phyloP scores from a whole-genome alignment of 768 basidiomycete genomes.

The Cyathus striatus region DNA sequence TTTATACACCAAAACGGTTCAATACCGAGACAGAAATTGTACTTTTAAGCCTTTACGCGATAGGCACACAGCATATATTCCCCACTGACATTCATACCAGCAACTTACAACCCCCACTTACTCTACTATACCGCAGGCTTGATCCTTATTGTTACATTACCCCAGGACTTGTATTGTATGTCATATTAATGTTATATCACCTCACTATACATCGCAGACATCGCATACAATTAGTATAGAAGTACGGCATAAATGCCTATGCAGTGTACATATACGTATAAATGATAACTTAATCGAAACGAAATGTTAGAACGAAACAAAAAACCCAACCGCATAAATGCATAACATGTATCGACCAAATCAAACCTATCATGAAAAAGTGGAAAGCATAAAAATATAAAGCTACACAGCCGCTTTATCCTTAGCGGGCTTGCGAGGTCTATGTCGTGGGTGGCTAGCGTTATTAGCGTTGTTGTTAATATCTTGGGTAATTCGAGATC shows the following conservation, averaged over 20 bases:
- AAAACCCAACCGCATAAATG: too few relatives aligned
- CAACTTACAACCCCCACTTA: background rate
- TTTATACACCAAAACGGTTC: background rate
- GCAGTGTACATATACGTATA: background rate
- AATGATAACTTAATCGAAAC: background rate
- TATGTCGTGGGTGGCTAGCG: too few relatives aligned
- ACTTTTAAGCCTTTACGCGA: too few relatives aligned
- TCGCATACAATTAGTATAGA: background rate
- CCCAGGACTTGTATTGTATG: too few relatives aligned
- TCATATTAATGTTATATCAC: too few relatives aligned
- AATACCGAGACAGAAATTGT: too few relatives aligned
- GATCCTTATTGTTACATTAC: too few relatives aligned
- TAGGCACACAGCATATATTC: too few relatives aligned
- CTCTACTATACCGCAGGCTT: too few relatives aligned
- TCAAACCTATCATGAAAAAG: background rate
- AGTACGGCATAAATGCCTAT: background rate
- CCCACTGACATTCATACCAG: background rate
- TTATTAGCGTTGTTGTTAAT: too few relatives aligned
- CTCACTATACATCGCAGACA: background rate
- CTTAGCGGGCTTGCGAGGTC: background rate
- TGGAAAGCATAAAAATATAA: background rate
- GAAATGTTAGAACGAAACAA: background rate
- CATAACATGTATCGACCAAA: background rate
- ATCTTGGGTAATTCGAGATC: too few relatives aligned
- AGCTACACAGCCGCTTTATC: background rate